Evolutionary conservation across 306 rosid species (phyloP).

Genomic region (Vigna nakashimae): DNA sequence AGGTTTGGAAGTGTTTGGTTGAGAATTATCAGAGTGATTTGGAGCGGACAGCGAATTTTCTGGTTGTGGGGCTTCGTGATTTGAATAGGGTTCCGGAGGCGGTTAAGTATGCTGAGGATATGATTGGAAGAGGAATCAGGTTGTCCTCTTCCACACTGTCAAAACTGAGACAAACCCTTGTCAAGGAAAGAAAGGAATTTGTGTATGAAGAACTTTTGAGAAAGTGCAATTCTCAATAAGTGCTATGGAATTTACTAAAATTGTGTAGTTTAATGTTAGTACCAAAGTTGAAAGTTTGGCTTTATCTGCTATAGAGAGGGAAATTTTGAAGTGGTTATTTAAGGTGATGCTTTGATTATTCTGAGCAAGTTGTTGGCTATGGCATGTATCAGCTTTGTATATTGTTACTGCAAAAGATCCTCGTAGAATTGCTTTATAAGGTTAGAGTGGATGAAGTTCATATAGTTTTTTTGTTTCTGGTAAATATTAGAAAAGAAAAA

Average conservation of each 20-base stretch:
- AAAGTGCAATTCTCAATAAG: conserved; percentile 56
- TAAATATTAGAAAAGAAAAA: neutral
- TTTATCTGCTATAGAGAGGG: neutral
- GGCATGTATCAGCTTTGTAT: conserved; percentile 14
- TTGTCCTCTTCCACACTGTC: conserved; percentile 59
- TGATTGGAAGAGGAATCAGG: conserved; percentile 64
- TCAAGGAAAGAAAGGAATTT: conserved; percentile 53
- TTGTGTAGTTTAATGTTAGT: neutral
- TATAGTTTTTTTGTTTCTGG: conserved; percentile 5
- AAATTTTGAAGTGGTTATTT: conserved; percentile 24
- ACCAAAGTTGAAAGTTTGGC: neutral
- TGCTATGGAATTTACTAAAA: conserved; percentile 28
- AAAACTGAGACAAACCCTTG: conserved; percentile 64
- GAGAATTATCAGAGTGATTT: conserved; percentile 55
- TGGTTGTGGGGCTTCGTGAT: conserved; percentile 61
- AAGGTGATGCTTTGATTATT: conserved; percentile 12
- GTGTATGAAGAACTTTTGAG: conserved; percentile 58
- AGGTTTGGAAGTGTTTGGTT: conserved; percentile 66
- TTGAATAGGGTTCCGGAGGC: conserved; percentile 65
- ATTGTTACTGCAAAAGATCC: conserved; percentile 23
- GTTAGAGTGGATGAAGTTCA: conserved; percentile 5
- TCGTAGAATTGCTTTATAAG: conserved; percentile 6
- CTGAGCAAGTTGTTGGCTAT: neutral
- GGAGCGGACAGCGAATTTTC: conserved; percentile 58
- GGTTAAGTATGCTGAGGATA: conserved; percentile 73